These are phyloP conservation scores for Trichothecium roseum DNA, from an alignment of 2,329 filamentous ascomycete genomes.

Conservation along the genomic window DNA sequence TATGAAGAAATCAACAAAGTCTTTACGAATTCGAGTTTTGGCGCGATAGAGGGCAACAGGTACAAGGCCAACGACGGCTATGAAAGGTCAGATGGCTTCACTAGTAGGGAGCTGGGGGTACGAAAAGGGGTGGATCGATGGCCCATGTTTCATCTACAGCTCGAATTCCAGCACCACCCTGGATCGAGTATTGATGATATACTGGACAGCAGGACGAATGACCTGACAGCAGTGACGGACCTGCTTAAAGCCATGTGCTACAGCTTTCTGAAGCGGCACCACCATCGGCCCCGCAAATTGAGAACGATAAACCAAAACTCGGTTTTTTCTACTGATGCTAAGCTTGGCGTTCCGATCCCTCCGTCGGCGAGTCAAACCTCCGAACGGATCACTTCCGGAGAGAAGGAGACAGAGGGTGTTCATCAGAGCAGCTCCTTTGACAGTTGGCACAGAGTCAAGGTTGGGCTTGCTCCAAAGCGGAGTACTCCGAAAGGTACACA, in stretches of 20 bases:
- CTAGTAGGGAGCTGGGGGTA: conserved; percentile 37
- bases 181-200: conserved; percentile 24
- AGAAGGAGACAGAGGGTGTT: too few relatives aligned
- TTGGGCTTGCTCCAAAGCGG: conserved; percentile 9
- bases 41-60: conserved; percentile 41
- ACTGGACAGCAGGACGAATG: conserved; percentile 33
- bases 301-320: too few relatives aligned
- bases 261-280: conserved; percentile 65
- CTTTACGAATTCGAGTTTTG: conserved; percentile 71
- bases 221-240: conserved; percentile 39
- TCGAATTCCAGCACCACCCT: conserved; percentile 29
- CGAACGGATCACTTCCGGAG: too few relatives aligned
- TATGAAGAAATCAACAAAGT: conserved; percentile 70
- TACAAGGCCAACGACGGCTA: conserved; percentile 23
- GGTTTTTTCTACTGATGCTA: conserved; percentile 13
- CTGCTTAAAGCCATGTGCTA: conserved; percentile 59
- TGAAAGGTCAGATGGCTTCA: conserved; percentile 35
- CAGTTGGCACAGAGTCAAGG: conserved; percentile 25
- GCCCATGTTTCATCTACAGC: conserved; percentile 80
- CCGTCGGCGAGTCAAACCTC: too few relatives aligned
- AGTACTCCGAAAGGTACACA: background rate
- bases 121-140: conserved; percentile 66
- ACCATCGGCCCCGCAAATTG: conserved; percentile 51
- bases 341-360: too few relatives aligned
- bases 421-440: conserved; percentile 24